Percentiles rank a stretch among this genome's conserved stretches.
Evolutionary conservation across 2,329 filamentous ascomycete genomes (phyloP).

Genomic region (Nothopassalora personata): DNA sequence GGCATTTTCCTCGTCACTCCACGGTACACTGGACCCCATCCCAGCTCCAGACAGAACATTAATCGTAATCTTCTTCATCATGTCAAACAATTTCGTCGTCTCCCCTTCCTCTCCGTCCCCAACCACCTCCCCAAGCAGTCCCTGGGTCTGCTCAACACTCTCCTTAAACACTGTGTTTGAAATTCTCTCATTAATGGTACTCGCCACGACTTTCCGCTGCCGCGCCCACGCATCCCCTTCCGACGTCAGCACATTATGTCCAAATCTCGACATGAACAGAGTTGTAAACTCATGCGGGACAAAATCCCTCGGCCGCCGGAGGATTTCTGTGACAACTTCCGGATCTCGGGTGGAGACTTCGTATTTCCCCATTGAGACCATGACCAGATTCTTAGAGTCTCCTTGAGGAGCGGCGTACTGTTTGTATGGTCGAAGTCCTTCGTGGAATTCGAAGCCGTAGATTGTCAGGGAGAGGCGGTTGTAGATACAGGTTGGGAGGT

Average conservation of each 20-base stretch:
- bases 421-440: slow-evolving; percentile 16
- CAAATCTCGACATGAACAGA: slow-evolving; percentile 24
- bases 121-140: slow-evolving; percentile 25
- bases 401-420: slow-evolving; percentile 14
- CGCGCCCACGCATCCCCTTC: slow-evolving; percentile 27
- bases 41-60: slow-evolving; percentile 31
- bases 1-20: slow-evolving; percentile 19
- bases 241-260: slow-evolving; percentile 24
- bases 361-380: slow-evolving; percentile 20
- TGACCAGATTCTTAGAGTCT: slow-evolving; percentile 18
- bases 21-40: slow-evolving; percentile 27
- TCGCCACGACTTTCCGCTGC: slow-evolving; percentile 30
- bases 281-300: slow-evolving; percentile 16
- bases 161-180: slow-evolving; percentile 31
- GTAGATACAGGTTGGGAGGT: slow-evolving; percentile 19
- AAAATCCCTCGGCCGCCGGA: slow-evolving; percentile 22
- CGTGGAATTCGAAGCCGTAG: slow-evolving; percentile 27
- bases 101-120: slow-evolving; percentile 6
- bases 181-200: slow-evolving; percentile 32
- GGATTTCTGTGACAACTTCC: slow-evolving; percentile 20
- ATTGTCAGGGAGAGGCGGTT: slow-evolving; percentile 21
- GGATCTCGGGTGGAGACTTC: slow-evolving; percentile 26
- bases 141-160: slow-evolving; percentile 25
- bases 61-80: slow-evolving; percentile 33
- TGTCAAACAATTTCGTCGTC: slow-evolving; percentile 27